These are phyloP conservation scores for Pythium chondricola DNA, from an alignment of 352 stramenopile genomes.

Conservation along the genomic window DNA sequence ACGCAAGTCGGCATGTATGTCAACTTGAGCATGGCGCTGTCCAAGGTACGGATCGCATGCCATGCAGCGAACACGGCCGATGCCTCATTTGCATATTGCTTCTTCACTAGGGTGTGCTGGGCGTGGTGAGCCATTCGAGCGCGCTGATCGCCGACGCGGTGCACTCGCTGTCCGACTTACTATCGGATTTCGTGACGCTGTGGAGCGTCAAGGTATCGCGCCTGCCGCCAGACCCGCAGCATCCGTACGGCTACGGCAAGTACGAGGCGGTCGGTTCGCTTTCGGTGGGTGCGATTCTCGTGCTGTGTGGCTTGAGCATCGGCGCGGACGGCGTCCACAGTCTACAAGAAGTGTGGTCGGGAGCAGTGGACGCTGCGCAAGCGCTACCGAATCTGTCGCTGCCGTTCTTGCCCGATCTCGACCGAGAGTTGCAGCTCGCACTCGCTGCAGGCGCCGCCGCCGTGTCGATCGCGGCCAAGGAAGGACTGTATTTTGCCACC, in stretches of 20 bases:
- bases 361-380: slow-evolving; percentile 11
- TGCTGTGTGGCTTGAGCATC: slow-evolving; percentile 65
- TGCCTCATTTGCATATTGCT: background rate
- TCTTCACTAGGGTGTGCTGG: slow-evolving; percentile 52
- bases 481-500: slow-evolving; percentile 92
- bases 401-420: slow-evolving; percentile 50
- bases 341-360: slow-evolving; percentile 61
- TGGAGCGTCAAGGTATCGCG: slow-evolving; percentile 89
- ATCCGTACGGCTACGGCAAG: slow-evolving; percentile 88
- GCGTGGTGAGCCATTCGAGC: slow-evolving; percentile 77
- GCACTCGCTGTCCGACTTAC: slow-evolving; percentile 94
- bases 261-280: slow-evolving; percentile 86
- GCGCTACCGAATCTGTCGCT: slow-evolving; percentile 32
- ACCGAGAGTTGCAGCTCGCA: slow-evolving; percentile 45
- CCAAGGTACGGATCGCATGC: slow-evolving; percentile 56
- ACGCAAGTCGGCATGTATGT: slow-evolving; percentile 91
- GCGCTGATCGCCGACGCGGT: slow-evolving; percentile 94
- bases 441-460: slow-evolving; percentile 81
- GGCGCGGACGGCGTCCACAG: slow-evolving; percentile 65
- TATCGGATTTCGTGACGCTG: slow-evolving; percentile 96
- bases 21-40: slow-evolving; percentile 88
- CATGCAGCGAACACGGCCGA: background rate
- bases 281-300: slow-evolving; percentile 79
- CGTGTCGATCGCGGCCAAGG: slow-evolving; percentile 91
- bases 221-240: slow-evolving; percentile 91